Evolutionary conservation across 2,329 filamentous ascomycete genomes (phyloP), one percentile per base, ranked within the genome.

Genomic region (Phyllosticta citribraziliensis): DNA sequence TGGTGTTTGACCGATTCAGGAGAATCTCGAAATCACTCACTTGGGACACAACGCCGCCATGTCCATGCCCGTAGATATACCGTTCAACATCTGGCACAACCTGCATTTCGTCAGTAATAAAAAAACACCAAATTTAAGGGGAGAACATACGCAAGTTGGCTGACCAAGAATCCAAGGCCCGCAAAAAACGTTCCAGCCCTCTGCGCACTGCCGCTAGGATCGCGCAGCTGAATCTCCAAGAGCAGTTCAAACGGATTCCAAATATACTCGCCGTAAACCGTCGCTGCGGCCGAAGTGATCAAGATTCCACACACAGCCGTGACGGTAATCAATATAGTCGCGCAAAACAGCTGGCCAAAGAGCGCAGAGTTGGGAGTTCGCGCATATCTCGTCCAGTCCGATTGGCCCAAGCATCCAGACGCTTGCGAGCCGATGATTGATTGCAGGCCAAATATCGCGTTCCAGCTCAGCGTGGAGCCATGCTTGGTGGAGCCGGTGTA

Each of bases 361-460:
- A 74, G 69, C 1, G 74, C 73, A 35, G 74, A 67, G 5, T 66
- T 64, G 0, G 73, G 73, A 2, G 64, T 65, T 25, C 62, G 67
- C 0, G 75, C 68, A 47, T 61, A 80, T 3, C 77, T 72, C 2
- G 75, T 75, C 64, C 78, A 79, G 64, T 79, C 77, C 17, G 72
- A 75, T 12, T 73, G 72, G 50, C 76, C 76, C 1, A 73, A 74
- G 27, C 76, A 76, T 0, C 75, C 75, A 0, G 74, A 74, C 0
- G 75, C 74, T 10, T 76, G 66, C 1, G 71, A 66, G 1, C 77
- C 77, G 9, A 79, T 64, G 25, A 71, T 72, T 52, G 78, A 75
- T 59, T 78, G 78, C 54, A 79, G 74, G 0, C 75, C 75, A n/a
- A 73, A 72, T 72, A 78, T 76, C 58, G 78, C 75, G 10, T 78